Conservation (phyloP, 768 basidiomycete genomes). For the Lactarius trivialis region DNA sequence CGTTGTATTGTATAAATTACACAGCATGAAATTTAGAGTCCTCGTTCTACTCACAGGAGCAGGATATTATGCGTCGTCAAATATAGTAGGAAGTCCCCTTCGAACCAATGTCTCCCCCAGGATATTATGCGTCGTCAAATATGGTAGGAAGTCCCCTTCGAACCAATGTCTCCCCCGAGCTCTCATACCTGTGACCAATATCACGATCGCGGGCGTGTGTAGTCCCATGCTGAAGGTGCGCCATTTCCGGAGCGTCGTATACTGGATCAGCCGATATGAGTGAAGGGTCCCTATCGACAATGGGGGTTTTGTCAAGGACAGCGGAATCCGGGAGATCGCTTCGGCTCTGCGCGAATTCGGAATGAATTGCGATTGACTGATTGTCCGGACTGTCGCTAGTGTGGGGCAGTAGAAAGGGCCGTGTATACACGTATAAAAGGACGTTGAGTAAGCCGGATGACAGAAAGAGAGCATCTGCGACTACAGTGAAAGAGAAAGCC, state of each 20-base stretch:
- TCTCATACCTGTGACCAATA: background rate
- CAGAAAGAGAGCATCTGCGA: slow-evolving; percentile 37
- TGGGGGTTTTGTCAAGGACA: background rate
- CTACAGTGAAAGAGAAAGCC: slow-evolving; percentile 34
- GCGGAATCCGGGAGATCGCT: background rate
- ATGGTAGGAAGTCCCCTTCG: background rate
- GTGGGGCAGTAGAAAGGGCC: slow-evolving; percentile 36
- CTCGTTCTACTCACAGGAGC: too few species aligned
- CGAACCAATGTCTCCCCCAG: background rate
- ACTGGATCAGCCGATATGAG: background rate
- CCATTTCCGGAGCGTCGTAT: background rate
- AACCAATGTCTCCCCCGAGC: background rate
- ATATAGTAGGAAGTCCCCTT: background rate
- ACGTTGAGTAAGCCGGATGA: slow-evolving; percentile 43
- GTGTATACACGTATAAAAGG: slow-evolving; percentile 34
- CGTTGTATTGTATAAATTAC: too few species aligned
- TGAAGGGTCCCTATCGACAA: background rate
- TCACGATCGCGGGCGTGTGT: background rate
- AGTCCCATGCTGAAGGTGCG: background rate
- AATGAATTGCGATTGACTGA: background rate
- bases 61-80: background rate
- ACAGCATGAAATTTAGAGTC: too few species aligned
- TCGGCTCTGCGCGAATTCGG: background rate
- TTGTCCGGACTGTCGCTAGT: background rate
- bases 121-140: background rate